A percentile compares a stretch with the other conserved stretches of the same genome.
phyloP scores from a whole-genome alignment of 257 asterid genomes.

The Rhazya stricta region DNA sequence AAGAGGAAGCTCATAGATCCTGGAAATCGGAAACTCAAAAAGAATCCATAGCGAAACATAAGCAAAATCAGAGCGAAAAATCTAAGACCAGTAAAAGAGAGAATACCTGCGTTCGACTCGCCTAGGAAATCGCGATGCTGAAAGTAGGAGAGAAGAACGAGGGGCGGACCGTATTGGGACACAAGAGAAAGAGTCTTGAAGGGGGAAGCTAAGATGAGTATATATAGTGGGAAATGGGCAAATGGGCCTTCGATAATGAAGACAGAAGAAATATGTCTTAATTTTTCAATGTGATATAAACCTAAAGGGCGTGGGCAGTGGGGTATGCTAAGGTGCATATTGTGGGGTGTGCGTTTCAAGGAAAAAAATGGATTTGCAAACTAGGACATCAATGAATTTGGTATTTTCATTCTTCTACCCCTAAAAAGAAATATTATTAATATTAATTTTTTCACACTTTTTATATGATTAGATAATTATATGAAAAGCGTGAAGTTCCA shows the following conservation, averaged over 20 bases:
- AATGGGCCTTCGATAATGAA: neutral
- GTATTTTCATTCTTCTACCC: neutral
- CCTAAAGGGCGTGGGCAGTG: neutral
- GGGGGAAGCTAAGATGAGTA: neutral
- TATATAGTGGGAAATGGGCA: neutral
- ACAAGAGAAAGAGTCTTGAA: neutral
- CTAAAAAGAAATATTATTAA: neutral
- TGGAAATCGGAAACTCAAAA: neutral
- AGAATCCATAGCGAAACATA: neutral
- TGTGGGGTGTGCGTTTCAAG: neutral
- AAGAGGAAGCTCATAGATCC: neutral
- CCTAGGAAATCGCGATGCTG: neutral
- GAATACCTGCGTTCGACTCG: constrained; percentile 8
- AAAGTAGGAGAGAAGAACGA: neutral
- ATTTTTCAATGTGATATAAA: neutral
- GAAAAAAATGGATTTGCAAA: neutral
- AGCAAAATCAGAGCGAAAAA: neutral
- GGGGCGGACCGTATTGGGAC: neutral
- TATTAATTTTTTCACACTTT: too few species aligned
- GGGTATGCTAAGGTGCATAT: neutral
- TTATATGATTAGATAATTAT: too few species aligned
- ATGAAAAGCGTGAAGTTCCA: too few species aligned
- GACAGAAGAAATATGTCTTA: too few species aligned
- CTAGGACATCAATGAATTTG: neutral
- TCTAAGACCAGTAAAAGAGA: neutral